A percentile compares a stretch with the other conserved stretches of the same genome.
Evolutionary conservation across 2,329 filamentous ascomycete species (phyloP).

Genomic region (Fusarium verticillioides): DNA sequence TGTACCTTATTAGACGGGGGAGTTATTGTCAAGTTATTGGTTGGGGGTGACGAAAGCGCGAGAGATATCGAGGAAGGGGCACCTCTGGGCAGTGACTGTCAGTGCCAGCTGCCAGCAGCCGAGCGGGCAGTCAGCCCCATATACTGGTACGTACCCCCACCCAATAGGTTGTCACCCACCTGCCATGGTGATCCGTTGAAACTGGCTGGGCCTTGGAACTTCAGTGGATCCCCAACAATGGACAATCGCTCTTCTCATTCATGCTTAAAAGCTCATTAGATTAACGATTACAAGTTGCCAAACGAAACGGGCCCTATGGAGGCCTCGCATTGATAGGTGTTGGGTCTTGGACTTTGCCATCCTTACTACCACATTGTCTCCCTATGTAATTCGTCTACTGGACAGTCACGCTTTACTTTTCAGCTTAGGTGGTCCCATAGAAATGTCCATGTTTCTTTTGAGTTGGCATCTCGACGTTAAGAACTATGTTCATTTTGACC

Average conservation of each 20-base stretch:
- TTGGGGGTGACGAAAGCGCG: constrained; percentile 49
- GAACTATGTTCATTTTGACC: neutral
- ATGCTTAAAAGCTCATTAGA: constrained; percentile 20
- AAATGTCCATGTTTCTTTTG: neutral
- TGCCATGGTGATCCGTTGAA: neutral
- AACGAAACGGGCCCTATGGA: constrained; percentile 6
- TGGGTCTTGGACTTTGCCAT: neutral
- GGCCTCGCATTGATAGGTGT: neutral
- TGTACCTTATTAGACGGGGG: constrained; percentile 20
- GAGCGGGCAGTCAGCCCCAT: neutral
- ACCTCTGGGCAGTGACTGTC: constrained; percentile 14
- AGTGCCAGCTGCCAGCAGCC: neutral
- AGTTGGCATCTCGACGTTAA: neutral
- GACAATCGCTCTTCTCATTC: constrained; percentile 10
- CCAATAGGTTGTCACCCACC: neutral
- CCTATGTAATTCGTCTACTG: neutral
- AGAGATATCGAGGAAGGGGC: constrained; percentile 41
- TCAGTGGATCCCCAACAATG: neutral
- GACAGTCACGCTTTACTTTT: neutral
- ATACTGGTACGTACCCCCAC: constrained; percentile 13
- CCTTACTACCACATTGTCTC: neutral
- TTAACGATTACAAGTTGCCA: neutral
- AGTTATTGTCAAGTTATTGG: constrained; percentile 36
- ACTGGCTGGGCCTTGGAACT: constrained; percentile 27
- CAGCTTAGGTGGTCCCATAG: neutral